Evolutionary conservation across 2,329 filamentous ascomycete species (phyloP).

Genomic region (Neofusicoccum ribis): DNA sequence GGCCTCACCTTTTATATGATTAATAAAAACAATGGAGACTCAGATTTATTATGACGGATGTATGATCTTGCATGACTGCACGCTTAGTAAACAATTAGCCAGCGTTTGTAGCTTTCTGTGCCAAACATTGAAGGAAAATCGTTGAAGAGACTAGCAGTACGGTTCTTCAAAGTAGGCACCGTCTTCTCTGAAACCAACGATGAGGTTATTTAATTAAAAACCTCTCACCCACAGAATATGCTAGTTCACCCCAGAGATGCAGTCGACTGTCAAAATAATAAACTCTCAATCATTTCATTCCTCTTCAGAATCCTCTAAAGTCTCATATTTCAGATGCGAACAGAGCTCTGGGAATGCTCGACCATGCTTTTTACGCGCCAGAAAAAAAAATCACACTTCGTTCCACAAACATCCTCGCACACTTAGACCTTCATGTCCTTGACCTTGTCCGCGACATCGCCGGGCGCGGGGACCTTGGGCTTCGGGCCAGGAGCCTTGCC

Average conservation of each 20-base stretch:
- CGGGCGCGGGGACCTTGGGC: conserved; percentile 19
- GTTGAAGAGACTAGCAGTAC: background rate
- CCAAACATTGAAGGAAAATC: background rate
- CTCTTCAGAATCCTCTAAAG: conserved; percentile 1
- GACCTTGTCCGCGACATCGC: conserved; percentile 19
- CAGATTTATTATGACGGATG: no score
- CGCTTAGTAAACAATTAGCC: background rate
- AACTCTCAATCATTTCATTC: conserved; percentile 3
- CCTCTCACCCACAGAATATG: no score
- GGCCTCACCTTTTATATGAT: no score
- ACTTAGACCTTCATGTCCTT: conserved; percentile 23
- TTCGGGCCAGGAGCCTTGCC: conserved; percentile 27
- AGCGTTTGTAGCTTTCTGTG: background rate
- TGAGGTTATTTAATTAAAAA: no score
- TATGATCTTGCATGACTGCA: no score
- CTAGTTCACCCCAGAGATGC: no score
- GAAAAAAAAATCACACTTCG: background rate
- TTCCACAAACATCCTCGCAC: background rate
- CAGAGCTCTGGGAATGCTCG: conserved; percentile 1
- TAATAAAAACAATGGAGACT: no score
- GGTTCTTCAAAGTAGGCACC: background rate
- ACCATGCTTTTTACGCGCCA: conserved; percentile 2
- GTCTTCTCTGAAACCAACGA: no score
- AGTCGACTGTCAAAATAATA: no score
- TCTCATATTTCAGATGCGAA: background rate